These are phyloP conservation scores for Didymella pomorum DNA, from an alignment of 2,329 filamentous ascomycete species.

Conservation along the genomic window DNA sequence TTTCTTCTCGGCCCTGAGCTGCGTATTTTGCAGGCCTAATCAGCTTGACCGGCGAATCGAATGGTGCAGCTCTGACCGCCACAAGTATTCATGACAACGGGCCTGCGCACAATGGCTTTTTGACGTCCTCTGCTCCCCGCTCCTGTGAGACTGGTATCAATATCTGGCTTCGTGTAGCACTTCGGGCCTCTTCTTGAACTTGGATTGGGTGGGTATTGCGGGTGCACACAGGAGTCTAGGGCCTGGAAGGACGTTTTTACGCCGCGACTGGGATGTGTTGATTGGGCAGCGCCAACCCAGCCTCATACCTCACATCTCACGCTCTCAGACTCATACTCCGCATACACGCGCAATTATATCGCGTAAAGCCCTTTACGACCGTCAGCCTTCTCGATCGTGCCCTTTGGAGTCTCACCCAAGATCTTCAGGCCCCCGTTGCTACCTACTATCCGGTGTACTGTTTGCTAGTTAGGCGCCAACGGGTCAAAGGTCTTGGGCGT, in stretches of 20 bases:
- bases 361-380: slow-evolving; percentile 8
- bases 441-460: slow-evolving; percentile 11
- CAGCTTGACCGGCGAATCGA: slow-evolving; percentile 14
- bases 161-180: slow-evolving; percentile 25
- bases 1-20: slow-evolving; percentile 31
- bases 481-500: slow-evolving; percentile 39
- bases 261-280: slow-evolving; percentile 7
- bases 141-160: slow-evolving; percentile 26
- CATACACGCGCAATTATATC: slow-evolving; percentile 8
- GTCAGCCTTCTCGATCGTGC: slow-evolving; percentile 28
- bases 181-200: slow-evolving; percentile 18
- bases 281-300: slow-evolving; percentile 16
- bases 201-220: slow-evolving; percentile 13
- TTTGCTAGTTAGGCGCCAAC: slow-evolving; percentile 37
- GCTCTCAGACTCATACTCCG: slow-evolving; percentile 24
- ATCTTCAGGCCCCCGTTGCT: slow-evolving; percentile 18
- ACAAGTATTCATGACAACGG: slow-evolving; percentile 28
- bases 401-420: slow-evolving; percentile 31
- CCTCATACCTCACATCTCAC: slow-evolving; percentile 11
- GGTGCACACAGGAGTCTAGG: slow-evolving; percentile 18
- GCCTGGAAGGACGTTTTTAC: slow-evolving; percentile 16
- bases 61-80: slow-evolving; percentile 39
- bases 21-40: slow-evolving; percentile 31
- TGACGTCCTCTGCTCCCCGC: slow-evolving; percentile 24
- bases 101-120: slow-evolving; percentile 27